Base-by-base conservation (phyloP, 228 moss, liverwort and hornwort genomes). In the Sphagnum magellanicum region DNA sequence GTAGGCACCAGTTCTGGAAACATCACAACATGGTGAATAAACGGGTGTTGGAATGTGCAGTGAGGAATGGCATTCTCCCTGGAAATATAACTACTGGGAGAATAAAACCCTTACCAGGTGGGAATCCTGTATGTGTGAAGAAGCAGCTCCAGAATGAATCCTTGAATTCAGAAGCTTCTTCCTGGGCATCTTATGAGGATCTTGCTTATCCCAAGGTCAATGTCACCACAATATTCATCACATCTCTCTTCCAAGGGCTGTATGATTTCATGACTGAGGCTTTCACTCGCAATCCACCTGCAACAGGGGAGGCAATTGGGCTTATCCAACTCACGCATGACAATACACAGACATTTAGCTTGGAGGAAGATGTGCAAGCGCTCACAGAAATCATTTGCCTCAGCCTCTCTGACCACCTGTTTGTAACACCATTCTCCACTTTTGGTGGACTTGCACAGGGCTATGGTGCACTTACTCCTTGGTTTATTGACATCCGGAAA, bases 401-500 rank as follows among this genome's bases (percentile, higher is more conserved):
- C 6, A 92, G 92, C 59, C 69, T 88, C 4, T 74, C 85, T 2
- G 92, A 92, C 69, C 75, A 85, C 7, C 64, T 92, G 53, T 66
- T 92, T 52, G 87, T 92, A 16, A 92, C 92, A 10, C 92, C 92
- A 6, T 12, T 89, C 61, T 92, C 92, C 10, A 92, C 92, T 5
- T 92, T 92, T 8, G 92, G 92, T 16, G 89, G 89, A 5, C 65
- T 85, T 55, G 92, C 89, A 6, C 87, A 89, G 60, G 89, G 82
- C 47, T 92, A 92, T 64, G 92, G 89, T 17, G 85, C 79, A 1
- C 72, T 92, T 16, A 67, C 83, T 48, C 83, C 92, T 3, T 92
- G 89, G 89, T 87, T 89, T 67, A 85, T 92, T 4, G 85, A 88
- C 68, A 79, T 79, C 59, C 65, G 81, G 8, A 73, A 72, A 57